These are phyloP conservation scores for Magnaporthiopsis poae DNA, from an alignment of 2,329 filamentous ascomycete genomes.

Conservation along the genomic window DNA sequence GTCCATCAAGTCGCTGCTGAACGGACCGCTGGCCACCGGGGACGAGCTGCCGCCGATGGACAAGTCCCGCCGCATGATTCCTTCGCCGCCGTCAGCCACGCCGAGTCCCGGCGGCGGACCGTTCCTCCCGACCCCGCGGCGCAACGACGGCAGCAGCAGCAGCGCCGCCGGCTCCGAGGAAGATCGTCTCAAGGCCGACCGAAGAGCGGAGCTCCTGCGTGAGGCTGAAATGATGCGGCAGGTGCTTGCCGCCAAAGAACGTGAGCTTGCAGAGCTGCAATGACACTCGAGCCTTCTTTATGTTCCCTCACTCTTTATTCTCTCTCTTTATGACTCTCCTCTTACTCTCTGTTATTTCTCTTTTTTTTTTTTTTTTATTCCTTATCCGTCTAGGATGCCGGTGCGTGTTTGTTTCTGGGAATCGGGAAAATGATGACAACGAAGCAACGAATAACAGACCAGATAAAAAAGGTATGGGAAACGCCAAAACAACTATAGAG, in stretches of 20 bases:
- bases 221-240: constrained; percentile 71
- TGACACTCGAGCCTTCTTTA: constrained; percentile 2
- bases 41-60: constrained; percentile 22
- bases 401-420: too few species aligned
- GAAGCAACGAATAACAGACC: not conserved
- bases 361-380: not conserved
- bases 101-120: constrained; percentile 29
- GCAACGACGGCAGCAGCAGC: constrained; percentile 6
- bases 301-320: not conserved
- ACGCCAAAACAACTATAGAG: not conserved
- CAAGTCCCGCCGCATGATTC: constrained; percentile 32
- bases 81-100: constrained; percentile 33
- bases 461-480: not conserved
- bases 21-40: constrained; percentile 37
- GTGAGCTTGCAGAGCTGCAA: constrained; percentile 49
- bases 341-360: too few species aligned
- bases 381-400: not conserved
- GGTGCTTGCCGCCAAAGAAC: constrained; percentile 62
- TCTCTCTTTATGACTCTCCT: too few species aligned
- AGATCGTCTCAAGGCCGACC: constrained; percentile 49
- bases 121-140: constrained; percentile 19
- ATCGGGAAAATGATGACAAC: not conserved
- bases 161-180: constrained; percentile 25
- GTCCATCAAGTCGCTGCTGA: constrained; percentile 68
- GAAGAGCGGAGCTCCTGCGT: constrained; percentile 54